These are phyloP conservation scores for Scedosporium dehoogii DNA, from an alignment of 2,329 filamentous ascomycete genomes.

Conservation along the genomic window DNA sequence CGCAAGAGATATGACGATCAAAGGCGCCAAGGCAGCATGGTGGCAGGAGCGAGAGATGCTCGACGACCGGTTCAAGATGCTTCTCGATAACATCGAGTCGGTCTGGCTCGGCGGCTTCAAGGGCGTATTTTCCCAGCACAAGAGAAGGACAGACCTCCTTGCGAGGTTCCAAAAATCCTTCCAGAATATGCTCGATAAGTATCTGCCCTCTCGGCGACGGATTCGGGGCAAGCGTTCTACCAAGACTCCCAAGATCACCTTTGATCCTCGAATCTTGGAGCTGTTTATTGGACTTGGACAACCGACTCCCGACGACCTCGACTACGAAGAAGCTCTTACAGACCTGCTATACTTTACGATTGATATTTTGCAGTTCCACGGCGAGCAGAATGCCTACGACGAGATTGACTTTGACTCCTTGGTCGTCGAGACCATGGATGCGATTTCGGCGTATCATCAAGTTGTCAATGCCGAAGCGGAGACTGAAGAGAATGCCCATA, in stretches of 20 bases:
- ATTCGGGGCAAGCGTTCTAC: conserved; percentile 44
- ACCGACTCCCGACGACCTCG: conserved; percentile 53
- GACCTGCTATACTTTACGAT: conserved; percentile 94
- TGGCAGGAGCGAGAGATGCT: conserved; percentile 78
- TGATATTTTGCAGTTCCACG: conserved; percentile 92
- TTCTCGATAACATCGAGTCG: conserved; percentile 79
- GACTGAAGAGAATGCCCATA: conserved; percentile 49
- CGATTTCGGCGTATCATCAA: conserved; percentile 67
- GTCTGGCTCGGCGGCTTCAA: conserved; percentile 94
- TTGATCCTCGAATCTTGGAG: conserved; percentile 61
- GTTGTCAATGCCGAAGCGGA: conserved; percentile 28
- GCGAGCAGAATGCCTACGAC: conserved; percentile 92
- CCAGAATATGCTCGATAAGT: conserved; percentile 67
- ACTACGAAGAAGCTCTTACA: conserved; percentile 81
- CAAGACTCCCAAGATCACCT: conserved; percentile 30
- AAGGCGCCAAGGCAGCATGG: conserved; percentile 73
- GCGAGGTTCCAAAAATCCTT: conserved; percentile 70
- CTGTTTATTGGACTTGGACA: conserved; percentile 81
- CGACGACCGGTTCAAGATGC: conserved; percentile 64
- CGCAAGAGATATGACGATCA: conserved; percentile 58
- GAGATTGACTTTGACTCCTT: conserved; percentile 94
- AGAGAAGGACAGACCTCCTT: conserved; percentile 52
- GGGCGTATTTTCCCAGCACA: conserved; percentile 77
- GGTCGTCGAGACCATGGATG: conserved; percentile 79
- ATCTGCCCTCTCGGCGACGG: conserved; percentile 72